Evolutionary conservation across 768 basidiomycete genomes (phyloP), one percentile per base, ranked within the genome.

Genomic region (Podaxis sp.): DNA sequence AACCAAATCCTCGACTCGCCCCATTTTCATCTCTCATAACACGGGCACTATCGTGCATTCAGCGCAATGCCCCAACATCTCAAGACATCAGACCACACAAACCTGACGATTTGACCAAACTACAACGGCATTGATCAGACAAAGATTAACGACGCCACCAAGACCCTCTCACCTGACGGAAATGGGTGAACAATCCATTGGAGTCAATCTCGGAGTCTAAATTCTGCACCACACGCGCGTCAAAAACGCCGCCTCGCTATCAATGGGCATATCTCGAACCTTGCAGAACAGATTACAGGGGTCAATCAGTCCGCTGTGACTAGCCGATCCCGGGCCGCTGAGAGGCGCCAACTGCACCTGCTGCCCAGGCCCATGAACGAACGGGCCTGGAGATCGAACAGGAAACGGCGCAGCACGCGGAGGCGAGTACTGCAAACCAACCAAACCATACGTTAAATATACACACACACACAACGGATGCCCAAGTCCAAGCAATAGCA

Each of bases 91-190:
- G 25, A 41, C 6, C 54, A 15, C 27, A 40, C 33, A 19, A 41
- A 91, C 88, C 91, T 94, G 65, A 94, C 91, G 65, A 96, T 94
- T 75, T 89, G 86, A 43, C 94, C 94, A 72, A 87, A 96, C 89
- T 94, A 67, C 15, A 64, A 57, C 29, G 52, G 52, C 53, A 47
- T 56, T 54, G 54, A 65, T 73, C 13, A 69, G 33, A 59, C 43
- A 52, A 55, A 65, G 64, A 38, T 15, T 64, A 63, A 57, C 29
- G 49, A 59, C 55, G 54, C 12, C 38, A 47, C 51, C 55, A 9
- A 53, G 50, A 59, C 40, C 66, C 46, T 58, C 80, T 67, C 75
- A 91, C 91, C 79, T 84, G 81, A 64, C 90, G 86, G 76, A 96
- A 96, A 73, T 91, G 87, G 24, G 86, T 79, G 70, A 92, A 93